Conservation (phyloP, 2,329 filamentous ascomycete species). For the Cercospora brassicicola region DNA sequence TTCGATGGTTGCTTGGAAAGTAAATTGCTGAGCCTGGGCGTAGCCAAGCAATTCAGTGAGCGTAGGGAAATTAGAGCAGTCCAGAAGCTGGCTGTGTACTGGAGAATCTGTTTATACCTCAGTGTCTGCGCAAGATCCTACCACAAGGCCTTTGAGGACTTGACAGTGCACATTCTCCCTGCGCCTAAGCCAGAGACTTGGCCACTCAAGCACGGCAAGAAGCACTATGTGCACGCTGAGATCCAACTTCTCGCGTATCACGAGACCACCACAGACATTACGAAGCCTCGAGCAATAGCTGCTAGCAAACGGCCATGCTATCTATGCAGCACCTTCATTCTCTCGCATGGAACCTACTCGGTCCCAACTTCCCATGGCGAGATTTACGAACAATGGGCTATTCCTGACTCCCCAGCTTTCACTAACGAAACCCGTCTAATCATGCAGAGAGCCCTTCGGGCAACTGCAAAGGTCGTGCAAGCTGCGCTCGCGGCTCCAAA, state of each 20-base stretch:
- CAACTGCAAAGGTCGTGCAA: not conserved
- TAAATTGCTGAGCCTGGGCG: too few relatives aligned
- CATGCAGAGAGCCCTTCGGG: not conserved
- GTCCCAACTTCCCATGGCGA: not conserved
- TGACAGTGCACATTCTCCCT: not conserved
- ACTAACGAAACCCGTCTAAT: not conserved
- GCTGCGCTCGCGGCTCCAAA: not conserved
- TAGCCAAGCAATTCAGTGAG: not conserved
- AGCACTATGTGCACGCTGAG: not conserved
- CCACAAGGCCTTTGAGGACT: not conserved
- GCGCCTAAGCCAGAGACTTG: not conserved
- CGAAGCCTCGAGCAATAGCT: not conserved
- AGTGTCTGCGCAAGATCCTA: not conserved
- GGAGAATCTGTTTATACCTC: not conserved
- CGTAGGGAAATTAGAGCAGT: not conserved
- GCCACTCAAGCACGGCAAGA: not conserved
- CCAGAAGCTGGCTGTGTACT: not conserved
- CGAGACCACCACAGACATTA: not conserved
- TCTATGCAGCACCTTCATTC: not conserved
- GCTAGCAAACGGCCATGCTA: not conserved
- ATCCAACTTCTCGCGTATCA: not conserved
- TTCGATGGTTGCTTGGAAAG: too few relatives aligned
- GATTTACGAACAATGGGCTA: not conserved
- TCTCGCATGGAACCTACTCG: not conserved
- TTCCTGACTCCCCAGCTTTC: not conserved